Conservation (phyloP, 192 early-diverging fungal species). For the Backusella luteola region DNA sequence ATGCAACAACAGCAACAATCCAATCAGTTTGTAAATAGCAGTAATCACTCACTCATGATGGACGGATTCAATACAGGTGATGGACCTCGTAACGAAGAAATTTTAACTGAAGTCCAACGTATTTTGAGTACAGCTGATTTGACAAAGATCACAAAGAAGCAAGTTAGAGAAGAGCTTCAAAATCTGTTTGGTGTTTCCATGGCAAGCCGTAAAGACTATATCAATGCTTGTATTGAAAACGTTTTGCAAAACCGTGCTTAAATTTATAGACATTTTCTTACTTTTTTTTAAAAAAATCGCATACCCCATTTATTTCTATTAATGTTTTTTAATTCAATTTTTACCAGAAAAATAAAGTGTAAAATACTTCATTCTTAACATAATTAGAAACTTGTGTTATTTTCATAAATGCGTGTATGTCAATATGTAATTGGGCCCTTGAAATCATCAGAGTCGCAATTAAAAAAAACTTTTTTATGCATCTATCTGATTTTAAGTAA, state of each 20-base stretch:
- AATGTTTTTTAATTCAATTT: neutral
- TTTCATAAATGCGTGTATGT: neutral
- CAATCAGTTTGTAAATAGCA: neutral
- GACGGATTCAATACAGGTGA: constrained; percentile 15
- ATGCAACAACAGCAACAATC: neutral
- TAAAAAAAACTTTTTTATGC: neutral
- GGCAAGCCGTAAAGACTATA: constrained; percentile 76
- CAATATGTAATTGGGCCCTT: neutral
- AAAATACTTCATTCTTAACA: neutral
- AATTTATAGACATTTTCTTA: constrained; percentile 5
- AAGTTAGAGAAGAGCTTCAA: constrained; percentile 72
- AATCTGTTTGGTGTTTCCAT: constrained; percentile 79
- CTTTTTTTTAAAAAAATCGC: neutral
- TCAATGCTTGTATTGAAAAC: constrained; percentile 86
- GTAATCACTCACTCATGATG: constrained; percentile 19
- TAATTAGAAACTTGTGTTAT: neutral
- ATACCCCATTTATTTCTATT: neutral
- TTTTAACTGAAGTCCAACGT: constrained; percentile 67
- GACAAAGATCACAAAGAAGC: constrained; percentile 83
- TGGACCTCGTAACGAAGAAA: constrained; percentile 61
- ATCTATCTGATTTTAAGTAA: neutral
- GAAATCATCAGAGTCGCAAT: neutral
- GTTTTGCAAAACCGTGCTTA: constrained; percentile 43
- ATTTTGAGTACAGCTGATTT: constrained; percentile 71
- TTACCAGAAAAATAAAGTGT: constrained; percentile 1